phyloP scores from a whole-genome alignment of 2,329 filamentous ascomycete species.

The Rutstroemia sp. region DNA sequence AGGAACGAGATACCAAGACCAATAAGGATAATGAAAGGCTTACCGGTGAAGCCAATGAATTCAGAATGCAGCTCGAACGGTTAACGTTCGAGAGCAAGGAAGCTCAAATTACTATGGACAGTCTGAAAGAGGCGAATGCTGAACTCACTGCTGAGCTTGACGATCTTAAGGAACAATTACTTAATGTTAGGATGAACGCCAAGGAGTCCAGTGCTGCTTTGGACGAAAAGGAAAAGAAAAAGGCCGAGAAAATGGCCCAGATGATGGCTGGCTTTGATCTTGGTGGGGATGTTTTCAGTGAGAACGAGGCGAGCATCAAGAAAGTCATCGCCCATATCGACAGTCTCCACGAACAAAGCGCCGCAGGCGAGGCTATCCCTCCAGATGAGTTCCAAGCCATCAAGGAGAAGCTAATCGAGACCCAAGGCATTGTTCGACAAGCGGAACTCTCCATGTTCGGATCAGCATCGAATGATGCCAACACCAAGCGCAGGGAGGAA shows the following conservation, averaged over 20 bases:
- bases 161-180: conserved; percentile 89
- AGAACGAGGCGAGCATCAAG: conserved; percentile 80
- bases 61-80: conserved; percentile 95
- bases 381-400: conserved; percentile 75
- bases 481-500: conserved; percentile 63
- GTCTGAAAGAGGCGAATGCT: conserved; percentile 88
- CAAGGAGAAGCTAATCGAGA: conserved; percentile 73
- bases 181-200: conserved; percentile 93
- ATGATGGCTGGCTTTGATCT: conserved; percentile 99
- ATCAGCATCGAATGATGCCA: conserved; percentile 53
- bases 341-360: conserved; percentile 66
- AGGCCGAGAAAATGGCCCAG: conserved; percentile 98
- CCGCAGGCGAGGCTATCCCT: conserved; percentile 69
- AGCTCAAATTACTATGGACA: conserved; percentile 94
- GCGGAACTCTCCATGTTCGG: conserved; percentile 81
- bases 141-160: conserved; percentile 90
- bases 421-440: conserved; percentile 86
- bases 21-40: conserved; percentile 88
- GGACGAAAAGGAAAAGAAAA: conserved; percentile 97
- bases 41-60: conserved; percentile 78
- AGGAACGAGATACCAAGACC: conserved; percentile 75
- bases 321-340: conserved; percentile 81
- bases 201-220: conserved; percentile 85
- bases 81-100: conserved; percentile 95
- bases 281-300: conserved; percentile 84